Evolutionary conservation across 2,329 filamentous ascomycete genomes (phyloP), one percentile per base, ranked within the genome.

Genomic region (Cercospora brassicicola): DNA sequence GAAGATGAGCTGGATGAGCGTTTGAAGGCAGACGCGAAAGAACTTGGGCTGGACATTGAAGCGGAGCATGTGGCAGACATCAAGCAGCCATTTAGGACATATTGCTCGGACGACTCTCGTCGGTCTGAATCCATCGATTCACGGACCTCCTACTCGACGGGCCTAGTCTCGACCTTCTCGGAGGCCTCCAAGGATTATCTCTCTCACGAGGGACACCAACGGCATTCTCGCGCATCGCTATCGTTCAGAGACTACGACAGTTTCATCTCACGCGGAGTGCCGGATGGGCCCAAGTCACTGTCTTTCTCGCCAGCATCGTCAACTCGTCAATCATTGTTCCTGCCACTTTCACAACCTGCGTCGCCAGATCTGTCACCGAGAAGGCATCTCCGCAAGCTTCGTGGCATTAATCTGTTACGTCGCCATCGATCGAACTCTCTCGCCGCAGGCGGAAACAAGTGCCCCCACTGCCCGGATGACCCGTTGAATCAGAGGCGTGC

Each of bases 211-310:
- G 42, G 42, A n/a, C 51, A 53, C 2, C 60, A 67, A 18, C 59
- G 65, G 23, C 69, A 67, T 9, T 76, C 72, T 11, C 68, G 69
- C 60, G 67, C 73, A 13, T 76, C 77, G 10, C 69, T 77, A 8
- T 78, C 75, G 3, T 74, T 78, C 59, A 74, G 73, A 56, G 77
- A 79, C 64, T 78, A 78, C 62, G 78, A 79, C 67, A 72, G 73
- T 4, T 76, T 77, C 64, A 65, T 79, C 20, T 70, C 73, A 13
- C 71, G 74, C 26, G 73, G 75, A 5, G 69, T 69, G 7, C 64
- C 70, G 8, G 67, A 73, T 30, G 73, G 72, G 18, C 67, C 73
- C 39, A 66, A 74, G 15, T 78, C 76, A 7, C 65, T 76, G 3
- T 75, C 72, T 11, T 75, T 76, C 67, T 76, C 76, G 20, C 74